Evolutionary conservation across 805 yeast species (phyloP), one percentile per base, ranked within the genome.

Genomic region (Candida adriatica): DNA sequence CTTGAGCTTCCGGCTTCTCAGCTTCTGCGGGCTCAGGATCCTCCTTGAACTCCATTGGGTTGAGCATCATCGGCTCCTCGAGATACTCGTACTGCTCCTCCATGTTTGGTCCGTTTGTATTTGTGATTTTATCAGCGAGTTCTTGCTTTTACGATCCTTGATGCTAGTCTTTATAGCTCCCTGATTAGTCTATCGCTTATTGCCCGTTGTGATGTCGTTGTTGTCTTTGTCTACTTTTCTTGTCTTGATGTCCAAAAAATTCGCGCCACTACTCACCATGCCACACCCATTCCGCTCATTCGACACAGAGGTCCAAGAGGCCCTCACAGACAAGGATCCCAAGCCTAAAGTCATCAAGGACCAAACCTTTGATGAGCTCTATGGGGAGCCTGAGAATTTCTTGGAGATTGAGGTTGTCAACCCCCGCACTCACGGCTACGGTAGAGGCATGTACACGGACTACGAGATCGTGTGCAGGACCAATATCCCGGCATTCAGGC

Each of bases 351-450:
- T n/a, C 21, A 53, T 58, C 41, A 70, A 62, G 43, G 69, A 66
- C 38, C 90, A 81, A 55, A 68, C 85, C 4, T 79, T 78, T 54
- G 82, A 75, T 41, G 95, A 86, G 47, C 69, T 83, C 26, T 92
- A 92, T 51, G 95, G 94, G 0, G 94, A 83, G 47, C 97, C 96
- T 0, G 97, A 92, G 56, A 85, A 86, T 59, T 85, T 87, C 50
- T 68, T 90, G 24, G 98, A 90, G 58, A 77, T 92, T 21, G 96
- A 88, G 56, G 95, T 87, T 37, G 38, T 64, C 17, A 79, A 79
- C 52, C 94, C 95, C 8, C 73, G 75, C 41, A 85, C 94, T 0
- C 94, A 84, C 48, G 75, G 73, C 2, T 58, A 82, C 49, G 73
- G 73, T 5, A 59, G 75, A 19, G 70, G 75, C 18, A 75, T 79